A percentile compares a stretch with the other conserved stretches of the same genome.
These are phyloP conservation scores for Albifimbria verrucaria DNA, from an alignment of 2,329 filamentous ascomycete species.

Conservation along the genomic window DNA sequence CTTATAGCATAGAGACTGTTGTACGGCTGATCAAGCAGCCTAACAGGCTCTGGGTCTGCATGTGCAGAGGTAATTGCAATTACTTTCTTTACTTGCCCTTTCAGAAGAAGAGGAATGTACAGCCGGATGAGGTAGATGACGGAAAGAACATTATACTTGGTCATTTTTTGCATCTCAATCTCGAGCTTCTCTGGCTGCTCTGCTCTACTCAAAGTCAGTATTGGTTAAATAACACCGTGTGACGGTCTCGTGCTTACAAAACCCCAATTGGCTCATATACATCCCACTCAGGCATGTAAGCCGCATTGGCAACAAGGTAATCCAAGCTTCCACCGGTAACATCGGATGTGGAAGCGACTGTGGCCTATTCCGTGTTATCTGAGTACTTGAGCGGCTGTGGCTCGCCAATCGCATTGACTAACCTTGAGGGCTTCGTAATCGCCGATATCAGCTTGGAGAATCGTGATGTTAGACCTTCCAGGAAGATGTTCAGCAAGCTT, in stretches of 20 bases:
- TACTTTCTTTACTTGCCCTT: conserved; percentile 49
- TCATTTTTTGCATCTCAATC: conserved; percentile 5
- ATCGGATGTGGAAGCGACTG: conserved; percentile 16
- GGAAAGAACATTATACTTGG: conserved; percentile 47
- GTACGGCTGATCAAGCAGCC: conserved; percentile 29
- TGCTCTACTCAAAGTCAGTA: no score
- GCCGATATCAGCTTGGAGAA: conserved; percentile 43
- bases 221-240: no score
- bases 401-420: background rate
- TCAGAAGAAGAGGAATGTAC: conserved; percentile 49
- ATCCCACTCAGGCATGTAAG: conserved; percentile 24
- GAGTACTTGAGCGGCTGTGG: background rate
- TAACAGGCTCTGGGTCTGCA: conserved; percentile 40
- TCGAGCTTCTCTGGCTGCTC: background rate
- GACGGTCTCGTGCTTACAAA: no score
- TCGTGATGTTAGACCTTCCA: conserved; percentile 37
- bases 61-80: conserved; percentile 43
- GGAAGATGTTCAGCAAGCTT: conserved; percentile 38
- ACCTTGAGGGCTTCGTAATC: conserved; percentile 35
- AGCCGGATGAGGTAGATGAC: conserved; percentile 47
- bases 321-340: conserved; percentile 38
- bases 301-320: conserved; percentile 50
- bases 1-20: conserved; percentile 38
- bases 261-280: conserved; percentile 28
- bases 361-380: background rate